phyloP scores from a whole-genome alignment of 2,329 filamentous ascomycete species.

The Exutisphaerella laricina region DNA sequence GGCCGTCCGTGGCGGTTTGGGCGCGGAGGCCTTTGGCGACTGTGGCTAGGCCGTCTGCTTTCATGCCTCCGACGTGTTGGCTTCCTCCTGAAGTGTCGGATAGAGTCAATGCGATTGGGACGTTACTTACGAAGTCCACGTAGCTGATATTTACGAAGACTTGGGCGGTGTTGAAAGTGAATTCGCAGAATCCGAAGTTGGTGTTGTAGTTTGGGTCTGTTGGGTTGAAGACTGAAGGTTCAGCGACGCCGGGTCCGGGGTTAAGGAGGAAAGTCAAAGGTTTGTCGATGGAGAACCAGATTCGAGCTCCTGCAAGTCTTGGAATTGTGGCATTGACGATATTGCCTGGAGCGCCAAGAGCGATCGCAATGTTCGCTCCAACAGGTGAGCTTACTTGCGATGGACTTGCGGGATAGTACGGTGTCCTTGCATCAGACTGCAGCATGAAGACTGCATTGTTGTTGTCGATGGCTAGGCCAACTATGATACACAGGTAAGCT shows the following conservation, averaged over 20 bases:
- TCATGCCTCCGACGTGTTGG: conserved; percentile 55
- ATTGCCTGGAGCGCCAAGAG: conserved; percentile 36
- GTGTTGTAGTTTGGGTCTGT: conserved; percentile 43
- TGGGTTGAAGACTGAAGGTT: conserved; percentile 34
- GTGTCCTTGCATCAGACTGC: conserved; percentile 32
- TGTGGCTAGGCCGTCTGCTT: conserved; percentile 50
- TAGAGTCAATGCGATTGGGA: conserved; percentile 39
- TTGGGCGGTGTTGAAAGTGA: conserved; percentile 44
- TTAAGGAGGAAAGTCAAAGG: conserved; percentile 33
- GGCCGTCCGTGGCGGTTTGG: conserved; percentile 53
- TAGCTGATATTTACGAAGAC: conserved; percentile 44
- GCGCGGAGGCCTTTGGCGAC: conserved; percentile 51
- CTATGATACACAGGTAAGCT: conserved; percentile 13
- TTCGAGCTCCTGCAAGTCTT: conserved; percentile 34
- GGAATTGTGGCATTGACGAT: conserved; percentile 32
- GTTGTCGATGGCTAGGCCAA: conserved; percentile 33
- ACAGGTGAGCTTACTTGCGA: conserved; percentile 34
- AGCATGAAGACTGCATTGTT: conserved; percentile 32
- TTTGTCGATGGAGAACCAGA: conserved; percentile 34
- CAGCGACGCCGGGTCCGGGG: conserved; percentile 34
- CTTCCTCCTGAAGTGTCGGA: conserved; percentile 34
- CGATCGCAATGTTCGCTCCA: conserved; percentile 39
- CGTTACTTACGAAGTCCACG: conserved; percentile 37
- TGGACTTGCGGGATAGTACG: conserved; percentile 34
- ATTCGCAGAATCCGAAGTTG: conserved; percentile 44